A percentile compares a stretch with the other conserved stretches of the same genome.
These are phyloP conservation scores for Suillus tomentosus DNA, from an alignment of 768 basidiomycete genomes.

Conservation along the genomic window DNA sequence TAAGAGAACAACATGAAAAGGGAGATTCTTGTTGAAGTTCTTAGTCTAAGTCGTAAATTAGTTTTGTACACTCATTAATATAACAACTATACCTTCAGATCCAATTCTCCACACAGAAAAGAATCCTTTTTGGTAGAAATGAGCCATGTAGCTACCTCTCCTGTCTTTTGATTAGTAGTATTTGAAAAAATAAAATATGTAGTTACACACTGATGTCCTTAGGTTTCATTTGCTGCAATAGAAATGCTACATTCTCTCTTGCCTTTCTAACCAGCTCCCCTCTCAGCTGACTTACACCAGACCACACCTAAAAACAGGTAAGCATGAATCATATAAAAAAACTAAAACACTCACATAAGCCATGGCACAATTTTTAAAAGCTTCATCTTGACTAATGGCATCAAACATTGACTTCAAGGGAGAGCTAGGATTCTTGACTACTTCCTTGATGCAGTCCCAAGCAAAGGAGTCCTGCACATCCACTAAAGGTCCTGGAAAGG, in stretches of 20 bases:
- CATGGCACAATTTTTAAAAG: background rate
- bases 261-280: background rate
- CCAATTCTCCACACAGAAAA: background rate
- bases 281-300: background rate
- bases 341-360: background rate
- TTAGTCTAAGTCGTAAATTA: background rate
- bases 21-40: background rate
- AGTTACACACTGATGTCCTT: background rate
- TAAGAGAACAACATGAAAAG: background rate
- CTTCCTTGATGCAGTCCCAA: constrained; percentile 1
- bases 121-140: background rate
- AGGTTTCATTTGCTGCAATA: background rate
- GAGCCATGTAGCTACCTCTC: no score
- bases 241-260: background rate
- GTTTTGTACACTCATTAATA: background rate
- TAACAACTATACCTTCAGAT: background rate
- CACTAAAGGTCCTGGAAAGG: background rate
- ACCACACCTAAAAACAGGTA: background rate
- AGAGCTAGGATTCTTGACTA: background rate
- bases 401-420: background rate
- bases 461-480: background rate
- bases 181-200: no score
- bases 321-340: background rate
- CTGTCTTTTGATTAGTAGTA: background rate
- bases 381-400: background rate